A percentile compares a stretch with the other conserved stretches of the same genome.
phyloP scores from a whole-genome alignment of 768 basidiomycete species.

The Gloeophyllum trabeum region DNA sequence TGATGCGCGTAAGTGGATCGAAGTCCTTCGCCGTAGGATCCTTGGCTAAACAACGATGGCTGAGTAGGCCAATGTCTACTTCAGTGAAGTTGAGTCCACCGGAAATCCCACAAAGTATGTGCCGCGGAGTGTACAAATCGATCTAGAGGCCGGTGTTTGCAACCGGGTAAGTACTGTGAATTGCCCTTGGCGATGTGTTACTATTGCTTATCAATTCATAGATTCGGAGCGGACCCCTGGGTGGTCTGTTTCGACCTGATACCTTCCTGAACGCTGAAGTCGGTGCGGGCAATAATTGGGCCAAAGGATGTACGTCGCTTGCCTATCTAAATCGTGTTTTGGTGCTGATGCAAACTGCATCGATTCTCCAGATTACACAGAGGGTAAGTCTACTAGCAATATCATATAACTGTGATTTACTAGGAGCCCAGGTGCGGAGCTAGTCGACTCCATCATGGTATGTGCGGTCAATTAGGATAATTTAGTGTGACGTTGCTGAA shows the following conservation, averaged over 20 bases:
- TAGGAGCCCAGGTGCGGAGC: slow-evolving; percentile 85
- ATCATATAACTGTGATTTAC: background rate
- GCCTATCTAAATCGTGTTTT: slow-evolving; percentile 9
- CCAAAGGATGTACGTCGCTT: slow-evolving; percentile 70
- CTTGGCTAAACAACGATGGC: background rate
- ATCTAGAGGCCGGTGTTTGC: slow-evolving; percentile 83
- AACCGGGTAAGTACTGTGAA: slow-evolving; percentile 41
- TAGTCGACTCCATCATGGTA: slow-evolving; percentile 76
- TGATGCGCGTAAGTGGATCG: slow-evolving; percentile 47
- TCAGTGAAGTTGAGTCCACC: slow-evolving; percentile 49
- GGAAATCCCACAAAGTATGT: slow-evolving; percentile 60
- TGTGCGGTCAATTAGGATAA: slow-evolving; percentile 2
- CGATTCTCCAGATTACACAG: slow-evolving; percentile 69
- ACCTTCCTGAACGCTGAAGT: slow-evolving; percentile 59
- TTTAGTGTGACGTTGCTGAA: too few relatives aligned
- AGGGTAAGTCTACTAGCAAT: slow-evolving; percentile 46
- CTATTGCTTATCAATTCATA: slow-evolving; percentile 16
- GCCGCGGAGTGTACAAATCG: slow-evolving; percentile 82
- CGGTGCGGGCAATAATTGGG: slow-evolving; percentile 90
- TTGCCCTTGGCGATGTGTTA: background rate
- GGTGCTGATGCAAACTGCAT: too few relatives aligned
- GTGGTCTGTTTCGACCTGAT: slow-evolving; percentile 77
- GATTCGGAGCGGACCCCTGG: slow-evolving; percentile 61
- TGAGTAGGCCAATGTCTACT: slow-evolving; percentile 68
- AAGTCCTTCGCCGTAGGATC: background rate